phyloP scores from a whole-genome alignment of 1,284 basidiomycete species.

The Irpex sp. region DNA sequence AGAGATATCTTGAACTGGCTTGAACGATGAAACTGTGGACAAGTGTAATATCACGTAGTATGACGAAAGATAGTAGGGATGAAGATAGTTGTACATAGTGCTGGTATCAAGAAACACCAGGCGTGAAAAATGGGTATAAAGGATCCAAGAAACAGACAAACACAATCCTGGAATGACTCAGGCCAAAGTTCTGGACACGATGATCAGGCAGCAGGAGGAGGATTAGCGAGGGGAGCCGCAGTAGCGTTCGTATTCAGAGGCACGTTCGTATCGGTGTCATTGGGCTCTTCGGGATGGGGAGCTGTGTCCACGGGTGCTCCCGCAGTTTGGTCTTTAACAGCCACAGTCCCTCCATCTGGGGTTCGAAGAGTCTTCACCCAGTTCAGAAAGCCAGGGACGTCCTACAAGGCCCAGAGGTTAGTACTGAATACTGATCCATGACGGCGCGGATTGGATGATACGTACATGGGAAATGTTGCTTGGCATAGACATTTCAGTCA shows the following conservation, averaged over 20 bases:
- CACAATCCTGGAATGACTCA: neutral
- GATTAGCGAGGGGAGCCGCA: neutral
- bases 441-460: neutral
- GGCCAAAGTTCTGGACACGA: neutral
- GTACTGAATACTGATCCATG: neutral
- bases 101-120: neutral
- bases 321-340: neutral
- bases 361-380: constrained; percentile 30
- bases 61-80: neutral
- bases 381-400: constrained; percentile 62
- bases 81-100: neutral
- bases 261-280: neutral
- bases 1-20: constrained; percentile 81
- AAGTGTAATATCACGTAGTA: neutral
- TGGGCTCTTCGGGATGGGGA: neutral
- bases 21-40: constrained; percentile 28
- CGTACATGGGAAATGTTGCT: constrained; percentile 59
- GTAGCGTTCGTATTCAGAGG: neutral
- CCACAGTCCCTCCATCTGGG: neutral
- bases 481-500: constrained; percentile 56
- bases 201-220: neutral
- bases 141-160: neutral
- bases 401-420: constrained; percentile 33
- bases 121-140: neutral
- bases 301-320: neutral